Conservation (phyloP, 75 land plant genomes). For the Chamaecyparis obtusa region DNA sequence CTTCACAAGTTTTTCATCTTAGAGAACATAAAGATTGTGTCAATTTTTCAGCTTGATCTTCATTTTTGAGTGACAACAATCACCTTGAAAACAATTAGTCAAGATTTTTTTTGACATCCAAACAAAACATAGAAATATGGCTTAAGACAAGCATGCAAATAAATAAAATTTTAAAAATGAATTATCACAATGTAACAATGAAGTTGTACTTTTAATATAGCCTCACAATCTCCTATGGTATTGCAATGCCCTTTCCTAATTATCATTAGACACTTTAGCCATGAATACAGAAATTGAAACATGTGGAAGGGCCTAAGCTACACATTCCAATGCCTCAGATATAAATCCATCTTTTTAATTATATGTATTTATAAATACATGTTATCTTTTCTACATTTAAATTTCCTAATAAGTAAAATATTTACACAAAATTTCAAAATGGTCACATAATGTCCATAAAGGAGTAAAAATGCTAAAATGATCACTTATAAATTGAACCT, state of each 20-base stretch:
- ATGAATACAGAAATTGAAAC: neutral
- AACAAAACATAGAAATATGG: neutral
- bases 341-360: neutral
- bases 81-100: neutral
- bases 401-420: neutral
- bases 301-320: neutral
- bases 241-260: neutral
- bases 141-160: neutral
- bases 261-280: neutral
- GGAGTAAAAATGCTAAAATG: neutral
- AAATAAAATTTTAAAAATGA: neutral
- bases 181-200: neutral
- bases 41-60: too few species aligned
- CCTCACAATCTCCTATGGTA: too few species aligned
- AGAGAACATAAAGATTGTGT: neutral
- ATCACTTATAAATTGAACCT: neutral
- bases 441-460: neutral
- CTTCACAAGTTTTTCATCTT: neutral
- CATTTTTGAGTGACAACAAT: neutral
- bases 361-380: too few species aligned
- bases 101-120: neutral
- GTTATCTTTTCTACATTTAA: too few species aligned
- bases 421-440: neutral
- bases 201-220: too few species aligned
- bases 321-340: neutral